Percentiles rank a stretch among this genome's conserved stretches.
Evolutionary conservation across 2,329 filamentous ascomycete genomes (phyloP).

Genomic region (Pyrenophora graminea): DNA sequence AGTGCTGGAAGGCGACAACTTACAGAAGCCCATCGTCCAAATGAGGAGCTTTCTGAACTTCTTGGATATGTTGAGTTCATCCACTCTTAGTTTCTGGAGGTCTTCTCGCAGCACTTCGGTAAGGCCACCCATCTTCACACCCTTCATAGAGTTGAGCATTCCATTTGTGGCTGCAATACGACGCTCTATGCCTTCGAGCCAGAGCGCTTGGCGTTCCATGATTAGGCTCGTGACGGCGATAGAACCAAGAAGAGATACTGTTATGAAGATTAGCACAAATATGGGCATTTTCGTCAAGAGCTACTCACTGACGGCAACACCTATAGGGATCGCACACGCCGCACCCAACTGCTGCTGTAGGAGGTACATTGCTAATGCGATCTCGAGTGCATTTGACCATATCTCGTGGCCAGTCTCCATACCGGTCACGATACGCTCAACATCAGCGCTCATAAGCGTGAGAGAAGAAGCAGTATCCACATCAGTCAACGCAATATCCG

Average conservation of each 20-base stretch:
- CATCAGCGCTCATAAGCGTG: conserved; percentile 45
- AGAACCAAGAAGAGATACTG: conserved; percentile 33
- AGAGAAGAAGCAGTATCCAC: conserved; percentile 38
- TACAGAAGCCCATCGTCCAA: conserved; percentile 44
- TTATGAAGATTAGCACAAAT: not conserved
- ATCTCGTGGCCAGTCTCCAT: conserved; percentile 44
- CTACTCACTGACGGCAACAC: conserved; percentile 47
- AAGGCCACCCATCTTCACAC: conserved; percentile 52
- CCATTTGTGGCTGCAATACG: conserved; percentile 49
- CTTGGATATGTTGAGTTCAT: conserved; percentile 42
- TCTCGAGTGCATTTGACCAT: conserved; percentile 48
- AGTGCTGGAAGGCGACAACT: conserved; percentile 5
- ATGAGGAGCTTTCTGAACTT: conserved; percentile 44
- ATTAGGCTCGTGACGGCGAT: conserved; percentile 37
- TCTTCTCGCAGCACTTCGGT: conserved; percentile 37
- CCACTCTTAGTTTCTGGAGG: conserved; percentile 37
- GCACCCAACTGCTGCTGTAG: conserved; percentile 54
- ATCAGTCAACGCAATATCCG: conserved; percentile 33
- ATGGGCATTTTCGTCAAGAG: not conserved
- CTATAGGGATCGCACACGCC: conserved; percentile 55
- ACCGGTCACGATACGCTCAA: conserved; percentile 42
- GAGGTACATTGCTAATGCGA: conserved; percentile 53
- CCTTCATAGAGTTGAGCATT: conserved; percentile 53
- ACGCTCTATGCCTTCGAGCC: conserved; percentile 52
- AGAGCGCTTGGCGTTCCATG: conserved; percentile 42